A percentile compares a stretch with the other conserved stretches of the same genome.
phyloP scores from a whole-genome alignment of 2,329 filamentous ascomycete genomes.

The Pseudogymnoascus sp. region DNA sequence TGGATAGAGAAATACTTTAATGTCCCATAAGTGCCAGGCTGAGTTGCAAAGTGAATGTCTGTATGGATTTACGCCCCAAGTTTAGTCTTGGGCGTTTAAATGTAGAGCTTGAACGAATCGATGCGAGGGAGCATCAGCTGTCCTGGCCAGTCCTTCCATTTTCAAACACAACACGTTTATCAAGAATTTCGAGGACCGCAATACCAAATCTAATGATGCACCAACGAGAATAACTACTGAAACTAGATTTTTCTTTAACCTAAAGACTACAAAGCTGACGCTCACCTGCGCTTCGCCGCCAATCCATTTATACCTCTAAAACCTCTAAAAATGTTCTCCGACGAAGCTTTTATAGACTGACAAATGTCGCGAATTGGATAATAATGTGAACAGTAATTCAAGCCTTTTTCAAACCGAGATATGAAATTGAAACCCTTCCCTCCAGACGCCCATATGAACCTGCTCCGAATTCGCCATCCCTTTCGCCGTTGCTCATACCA shows the following conservation, averaged over 20 bases:
- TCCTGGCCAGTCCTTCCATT: no score
- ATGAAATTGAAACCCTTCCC: not conserved
- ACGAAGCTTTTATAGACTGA: not conserved
- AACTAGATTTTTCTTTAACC: not conserved
- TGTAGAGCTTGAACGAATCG: not conserved
- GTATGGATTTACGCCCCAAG: not conserved
- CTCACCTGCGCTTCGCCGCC: not conserved
- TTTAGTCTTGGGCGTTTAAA: not conserved
- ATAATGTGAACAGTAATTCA: not conserved
- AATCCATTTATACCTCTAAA: not conserved
- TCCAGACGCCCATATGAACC: not conserved
- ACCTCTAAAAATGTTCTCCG: not conserved
- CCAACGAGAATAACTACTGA: not conserved
- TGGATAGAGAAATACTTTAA: constrained; percentile 8
- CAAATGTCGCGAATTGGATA: not conserved
- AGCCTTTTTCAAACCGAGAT: not conserved
- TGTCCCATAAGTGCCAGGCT: not conserved
- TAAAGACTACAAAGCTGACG: not conserved
- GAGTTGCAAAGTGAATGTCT: not conserved
- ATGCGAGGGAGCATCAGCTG: not conserved
- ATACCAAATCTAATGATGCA: not conserved
- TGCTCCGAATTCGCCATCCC: not conserved
- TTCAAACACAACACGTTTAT: not conserved
- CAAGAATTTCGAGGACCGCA: not conserved
- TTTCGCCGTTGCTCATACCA: not conserved